A percentile compares a stretch with the other conserved stretches of the same genome.
These are phyloP conservation scores for Polygonum aviculare DNA, from an alignment of 148 eudicot species.

Conservation along the genomic window DNA sequence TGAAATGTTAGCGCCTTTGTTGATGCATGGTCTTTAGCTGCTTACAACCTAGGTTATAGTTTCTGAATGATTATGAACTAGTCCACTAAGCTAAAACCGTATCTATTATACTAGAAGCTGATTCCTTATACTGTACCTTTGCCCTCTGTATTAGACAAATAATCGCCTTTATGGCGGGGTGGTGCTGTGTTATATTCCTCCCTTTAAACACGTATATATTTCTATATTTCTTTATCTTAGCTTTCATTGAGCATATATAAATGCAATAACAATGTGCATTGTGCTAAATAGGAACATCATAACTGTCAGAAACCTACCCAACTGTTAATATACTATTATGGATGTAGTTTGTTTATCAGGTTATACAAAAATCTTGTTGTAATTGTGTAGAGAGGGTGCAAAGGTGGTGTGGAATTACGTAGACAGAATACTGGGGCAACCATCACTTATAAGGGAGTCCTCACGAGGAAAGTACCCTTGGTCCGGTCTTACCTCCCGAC, in stretches of 20 bases:
- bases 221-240: not conserved
- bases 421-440: slow-evolving; percentile 96
- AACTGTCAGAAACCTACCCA: not conserved
- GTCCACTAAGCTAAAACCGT: not conserved
- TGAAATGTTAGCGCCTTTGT: not conserved
- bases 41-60: not conserved
- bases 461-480: slow-evolving; percentile 92
- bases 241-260: not conserved
- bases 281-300: not conserved
- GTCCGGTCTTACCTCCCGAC: slow-evolving; percentile 69
- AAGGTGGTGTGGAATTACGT: slow-evolving; percentile 92
- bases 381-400: slow-evolving; percentile 86
- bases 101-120: not conserved
- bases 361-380: not conserved
- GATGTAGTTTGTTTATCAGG: not conserved
- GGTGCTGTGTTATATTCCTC: not conserved
- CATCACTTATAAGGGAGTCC: slow-evolving; percentile 92
- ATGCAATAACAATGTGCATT: not conserved
- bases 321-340: not conserved
- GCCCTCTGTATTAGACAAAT: not conserved
- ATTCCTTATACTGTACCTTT: not conserved
- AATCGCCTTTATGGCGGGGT: not conserved
- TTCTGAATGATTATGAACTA: not conserved
- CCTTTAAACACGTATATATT: not conserved
- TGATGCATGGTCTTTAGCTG: not conserved